Base-by-base conservation (phyloP, 169 alveolate genomes). In the Eimeria brunetti region DNA sequence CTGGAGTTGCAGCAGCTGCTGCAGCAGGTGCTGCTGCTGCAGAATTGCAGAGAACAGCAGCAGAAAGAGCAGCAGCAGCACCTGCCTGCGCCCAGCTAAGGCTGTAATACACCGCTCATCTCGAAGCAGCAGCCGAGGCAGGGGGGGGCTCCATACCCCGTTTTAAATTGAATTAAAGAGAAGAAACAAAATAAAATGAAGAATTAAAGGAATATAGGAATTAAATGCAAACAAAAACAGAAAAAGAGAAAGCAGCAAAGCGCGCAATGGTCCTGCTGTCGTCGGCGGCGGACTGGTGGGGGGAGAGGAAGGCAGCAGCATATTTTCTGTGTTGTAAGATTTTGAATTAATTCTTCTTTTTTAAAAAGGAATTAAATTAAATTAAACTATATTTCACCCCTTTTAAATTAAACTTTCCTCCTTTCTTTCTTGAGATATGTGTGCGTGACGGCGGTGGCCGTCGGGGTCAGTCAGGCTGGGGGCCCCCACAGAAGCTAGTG, bases 251-350 rank as follows among this genome's bases (percentile, higher is more conserved):
- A 38, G 36, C n/a, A 38, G 84, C 14, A 44, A 44, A 5, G 22
- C 9, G 30, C n/a, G 51, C 41, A 69, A 69, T 36, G 84, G 51
- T 24, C 73, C 41, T 62, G 85, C 85, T 75, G 85, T 75, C 88
- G 46, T 78, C 88, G 84, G 84, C 84, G 27, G 84, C 84, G 84
- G 84, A 12, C 84, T 38, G 58, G 3, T 30, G 56, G 27, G 84
- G 36, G 56, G n/a, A 73, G 56, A n/a, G n/a, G n/a, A n/a, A n/a
- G n/a, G n/a, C n/a, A n/a, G n/a, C n/a, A n/a, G 84, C 5, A 36
- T 7, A 36, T 24, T 7, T 5, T 18, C 27, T 5, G 58, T 5
- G 73, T 4, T 27, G 6, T 62, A 24, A 24, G 67, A 6, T 62
- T 62, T 12, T 58, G 27, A 58, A 58, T 58, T 9, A 58, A 58